Evolutionary conservation across 139 green algal species (phyloP).

Genomic region (Chlamydomonas applanata): DNA sequence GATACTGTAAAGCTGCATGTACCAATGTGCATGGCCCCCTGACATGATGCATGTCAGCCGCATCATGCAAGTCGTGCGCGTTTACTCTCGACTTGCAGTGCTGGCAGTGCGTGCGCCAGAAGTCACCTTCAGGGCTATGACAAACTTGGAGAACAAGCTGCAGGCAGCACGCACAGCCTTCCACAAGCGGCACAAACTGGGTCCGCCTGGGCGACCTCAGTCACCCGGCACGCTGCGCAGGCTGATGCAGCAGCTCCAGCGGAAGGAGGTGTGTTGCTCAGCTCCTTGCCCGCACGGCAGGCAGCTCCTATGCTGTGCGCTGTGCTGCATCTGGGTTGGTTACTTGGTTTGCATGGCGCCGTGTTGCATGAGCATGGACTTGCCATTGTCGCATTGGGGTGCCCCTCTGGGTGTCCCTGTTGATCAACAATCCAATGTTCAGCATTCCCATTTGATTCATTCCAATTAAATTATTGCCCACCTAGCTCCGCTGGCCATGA

Average conservation of each 20-base stretch:
- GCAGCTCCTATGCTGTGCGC: no score
- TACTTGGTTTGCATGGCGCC: neutral
- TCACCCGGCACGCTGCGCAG: conserved; percentile 1
- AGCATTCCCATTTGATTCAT: no score
- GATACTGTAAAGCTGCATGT: no score
- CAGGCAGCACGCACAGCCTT: neutral
- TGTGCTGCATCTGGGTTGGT: neutral
- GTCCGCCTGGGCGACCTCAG: neutral
- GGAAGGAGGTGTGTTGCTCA: neutral
- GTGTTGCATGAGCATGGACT: neutral
- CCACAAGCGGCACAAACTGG: neutral
- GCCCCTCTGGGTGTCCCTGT: neutral
- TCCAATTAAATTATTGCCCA: no score
- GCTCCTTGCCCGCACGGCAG: no score
- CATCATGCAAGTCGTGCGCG: no score
- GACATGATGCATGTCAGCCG: no score
- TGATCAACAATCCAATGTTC: neutral
- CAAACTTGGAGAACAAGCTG: conserved; percentile 5
- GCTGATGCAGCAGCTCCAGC: neutral
- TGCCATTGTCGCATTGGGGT: neutral
- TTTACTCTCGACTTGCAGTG: no score
- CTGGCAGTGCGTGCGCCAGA: no score
- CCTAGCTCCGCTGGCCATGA: no score
- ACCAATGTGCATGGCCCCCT: no score
- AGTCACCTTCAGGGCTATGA: neutral